Conservation (phyloP, 495 filamentous ascomycete genomes). For the Trichodelitschia bisporula region DNA sequence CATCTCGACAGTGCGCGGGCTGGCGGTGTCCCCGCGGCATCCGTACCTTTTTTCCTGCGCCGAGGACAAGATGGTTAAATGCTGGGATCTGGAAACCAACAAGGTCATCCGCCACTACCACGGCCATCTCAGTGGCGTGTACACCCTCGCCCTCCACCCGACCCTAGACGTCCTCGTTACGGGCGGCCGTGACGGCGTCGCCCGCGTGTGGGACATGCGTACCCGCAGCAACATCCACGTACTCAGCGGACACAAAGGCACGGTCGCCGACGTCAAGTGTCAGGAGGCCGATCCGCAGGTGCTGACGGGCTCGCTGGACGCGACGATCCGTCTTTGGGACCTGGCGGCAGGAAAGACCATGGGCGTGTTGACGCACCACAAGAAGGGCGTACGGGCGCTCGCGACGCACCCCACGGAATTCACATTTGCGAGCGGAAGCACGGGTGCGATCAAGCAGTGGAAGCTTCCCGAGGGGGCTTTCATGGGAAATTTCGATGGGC, state of each 20-base stretch:
- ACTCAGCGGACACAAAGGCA: conserved; percentile 61
- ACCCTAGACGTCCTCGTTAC: conserved; percentile 88
- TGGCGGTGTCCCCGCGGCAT: conserved; percentile 82
- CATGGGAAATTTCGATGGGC: conserved; percentile 98
- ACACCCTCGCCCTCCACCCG: conserved; percentile 74
- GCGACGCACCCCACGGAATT: conserved; percentile 79
- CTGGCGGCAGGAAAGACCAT: conserved; percentile 89
- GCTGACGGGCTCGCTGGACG: conserved; percentile 74
- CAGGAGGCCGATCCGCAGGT: conserved; percentile 95
- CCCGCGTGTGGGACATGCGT: conserved; percentile 96
- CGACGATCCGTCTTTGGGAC: conserved; percentile 88
- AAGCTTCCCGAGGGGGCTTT: conserved; percentile 95
- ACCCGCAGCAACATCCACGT: conserved; percentile 91
- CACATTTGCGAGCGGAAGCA: conserved; percentile 82
- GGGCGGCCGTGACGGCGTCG: conserved; percentile 82
- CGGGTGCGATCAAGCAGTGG: conserved; percentile 95
- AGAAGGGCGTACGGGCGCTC: conserved; percentile 80
- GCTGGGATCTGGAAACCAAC: conserved; percentile 97
- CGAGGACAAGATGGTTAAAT: conserved; percentile 99
- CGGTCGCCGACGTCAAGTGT: conserved; percentile 68
- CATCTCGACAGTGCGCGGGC: conserved; percentile 83
- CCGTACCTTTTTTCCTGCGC: conserved; percentile 96
- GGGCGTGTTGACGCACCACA: conserved; percentile 93
- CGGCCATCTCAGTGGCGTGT: conserved; percentile 89
- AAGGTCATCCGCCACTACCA: conserved; percentile 98